phyloP scores from a whole-genome alignment of 306 rosid species.

The Aeschynomene evenia region DNA sequence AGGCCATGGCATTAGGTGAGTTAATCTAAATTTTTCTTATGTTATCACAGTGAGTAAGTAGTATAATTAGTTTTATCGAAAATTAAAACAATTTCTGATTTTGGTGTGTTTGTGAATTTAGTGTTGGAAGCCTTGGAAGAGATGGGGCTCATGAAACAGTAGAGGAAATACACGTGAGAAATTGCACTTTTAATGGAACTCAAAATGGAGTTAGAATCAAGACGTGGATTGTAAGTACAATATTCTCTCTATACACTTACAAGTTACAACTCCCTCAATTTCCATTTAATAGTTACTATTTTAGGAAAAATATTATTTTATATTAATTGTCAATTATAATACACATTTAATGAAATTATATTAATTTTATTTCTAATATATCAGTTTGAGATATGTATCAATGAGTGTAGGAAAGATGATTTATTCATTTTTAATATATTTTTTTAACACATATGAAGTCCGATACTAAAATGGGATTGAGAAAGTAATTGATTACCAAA shows the following conservation, averaged over 20 bases:
- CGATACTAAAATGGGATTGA: too few relatives aligned
- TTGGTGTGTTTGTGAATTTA: not conserved
- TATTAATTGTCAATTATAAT: too few relatives aligned
- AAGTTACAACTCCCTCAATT: too few relatives aligned
- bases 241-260: too few relatives aligned
- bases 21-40: not conserved
- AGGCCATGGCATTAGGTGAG: conserved; percentile 60
- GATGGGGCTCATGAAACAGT: conserved; percentile 29
- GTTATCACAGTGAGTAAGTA: not conserved
- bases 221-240: conserved; percentile 47
- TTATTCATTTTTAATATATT: too few relatives aligned
- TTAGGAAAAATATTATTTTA: too few relatives aligned
- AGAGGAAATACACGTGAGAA: conserved; percentile 43
- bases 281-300: too few relatives aligned
- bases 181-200: conserved; percentile 38
- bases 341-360: too few relatives aligned
- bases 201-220: conserved; percentile 54
- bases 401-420: not conserved
- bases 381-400: not conserved
- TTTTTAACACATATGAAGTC: too few relatives aligned
- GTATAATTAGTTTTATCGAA: too few relatives aligned
- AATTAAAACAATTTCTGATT: not conserved
- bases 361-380: not conserved
- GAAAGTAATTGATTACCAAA: too few relatives aligned
- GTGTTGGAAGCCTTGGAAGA: conserved; percentile 54